Evolutionary conservation across 192 early-diverging fungal species (phyloP), one percentile per base, ranked within the genome.

Genomic region (Coemansia sp.): DNA sequence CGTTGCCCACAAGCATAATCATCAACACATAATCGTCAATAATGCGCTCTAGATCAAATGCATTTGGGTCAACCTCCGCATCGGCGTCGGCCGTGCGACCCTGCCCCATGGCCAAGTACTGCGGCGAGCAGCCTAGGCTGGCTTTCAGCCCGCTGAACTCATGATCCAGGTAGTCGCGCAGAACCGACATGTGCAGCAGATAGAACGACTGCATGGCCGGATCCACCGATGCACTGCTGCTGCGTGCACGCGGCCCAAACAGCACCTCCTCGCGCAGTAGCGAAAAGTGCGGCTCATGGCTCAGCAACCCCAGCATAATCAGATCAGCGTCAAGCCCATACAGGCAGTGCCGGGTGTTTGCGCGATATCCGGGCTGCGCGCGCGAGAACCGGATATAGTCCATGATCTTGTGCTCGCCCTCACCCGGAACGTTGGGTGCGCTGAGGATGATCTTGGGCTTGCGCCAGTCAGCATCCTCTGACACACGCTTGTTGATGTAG

Each of bases 331-430:
- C 97, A 65, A 90, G 80, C 49, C 93, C 93, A 66, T 97, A 94
- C 20, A 98, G 85, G 28, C 96, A 94, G 78, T 99, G 97, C 17
- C 84, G 79, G 7, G 92, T 93, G 70, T 97, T 98, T 19, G 94
- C 89, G 60, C 92, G 82, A 46, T 96, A 92, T 23, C 86, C 85
- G 1, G 90, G 87, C 59, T 84, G 85, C 31, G 87, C 81, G 54
- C 94, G 87, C 57, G 90, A 89, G 7, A 83, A 76, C 14, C 97
- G 89, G 59, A 99, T 89, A 66, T 89, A 99, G 65, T 96, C 91
- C 97, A 98, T 99, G 69, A 99, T 94, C 83, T 98, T 99, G 78
- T 99, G 97, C 76, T 99, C 97, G 37, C 97, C 97, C 82, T 99
- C 97, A 56, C 97, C 97, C 4, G 97, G 95, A 1, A 98, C 95